Conservation (phyloP, 352 stramenopile species). For the Globisporangium cylindrosporum region DNA sequence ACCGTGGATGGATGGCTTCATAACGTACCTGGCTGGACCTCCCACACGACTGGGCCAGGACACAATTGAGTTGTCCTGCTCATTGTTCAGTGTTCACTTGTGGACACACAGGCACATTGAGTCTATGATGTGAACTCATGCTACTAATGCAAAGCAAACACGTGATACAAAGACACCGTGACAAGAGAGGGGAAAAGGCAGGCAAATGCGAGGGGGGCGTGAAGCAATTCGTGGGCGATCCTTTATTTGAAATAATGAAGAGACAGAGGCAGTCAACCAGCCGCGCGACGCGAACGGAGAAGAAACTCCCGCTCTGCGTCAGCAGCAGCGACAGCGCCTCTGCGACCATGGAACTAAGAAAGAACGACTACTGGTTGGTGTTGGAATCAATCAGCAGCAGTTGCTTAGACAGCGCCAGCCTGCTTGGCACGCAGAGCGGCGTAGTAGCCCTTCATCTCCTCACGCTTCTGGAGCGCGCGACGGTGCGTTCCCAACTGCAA, state of each 20-base stretch:
- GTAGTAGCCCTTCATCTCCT: conserved; percentile 99
- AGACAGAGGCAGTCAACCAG: conserved; percentile 29
- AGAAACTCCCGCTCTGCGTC: not conserved
- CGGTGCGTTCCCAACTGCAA: conserved; percentile 95
- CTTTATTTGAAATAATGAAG: conserved; percentile 83
- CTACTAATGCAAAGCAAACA: not conserved
- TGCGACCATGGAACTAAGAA: conserved; percentile 46
- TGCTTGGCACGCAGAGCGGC: conserved; percentile 94
- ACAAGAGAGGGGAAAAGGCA: not conserved
- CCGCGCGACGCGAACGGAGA: too few species aligned
- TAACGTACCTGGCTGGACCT: not conserved
- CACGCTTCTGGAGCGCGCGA: conserved; percentile 96
- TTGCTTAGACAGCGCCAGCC: conserved; percentile 60
- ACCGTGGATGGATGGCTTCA: not conserved
- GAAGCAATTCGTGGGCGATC: conserved; percentile 37
- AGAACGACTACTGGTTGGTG: conserved; percentile 18
- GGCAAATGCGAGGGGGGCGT: conserved; percentile 8
- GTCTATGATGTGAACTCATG: not conserved
- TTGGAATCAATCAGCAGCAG: conserved; percentile 13
- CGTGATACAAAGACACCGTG: too few species aligned
- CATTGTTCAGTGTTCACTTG: not conserved
- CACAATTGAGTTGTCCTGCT: not conserved
- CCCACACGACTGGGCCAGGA: not conserved
- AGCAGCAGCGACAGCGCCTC: conserved; percentile 17
- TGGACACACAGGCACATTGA: not conserved